phyloP scores from a whole-genome alignment of 2,329 filamentous ascomycete species.

The Fusarium heterosporum region DNA sequence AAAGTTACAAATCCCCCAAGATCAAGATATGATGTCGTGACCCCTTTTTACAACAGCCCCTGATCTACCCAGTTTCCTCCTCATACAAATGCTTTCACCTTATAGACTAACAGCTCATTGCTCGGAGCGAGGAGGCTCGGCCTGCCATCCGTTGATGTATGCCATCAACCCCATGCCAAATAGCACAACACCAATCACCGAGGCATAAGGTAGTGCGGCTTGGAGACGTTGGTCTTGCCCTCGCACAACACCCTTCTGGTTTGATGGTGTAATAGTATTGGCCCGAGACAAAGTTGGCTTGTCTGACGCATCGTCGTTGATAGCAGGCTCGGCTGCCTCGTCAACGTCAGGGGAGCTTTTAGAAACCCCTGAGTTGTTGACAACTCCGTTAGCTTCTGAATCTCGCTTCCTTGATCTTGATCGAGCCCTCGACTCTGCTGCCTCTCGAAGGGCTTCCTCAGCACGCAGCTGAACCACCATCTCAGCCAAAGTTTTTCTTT shows the following conservation, averaged over 20 bases:
- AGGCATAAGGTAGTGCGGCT: conserved; percentile 78
- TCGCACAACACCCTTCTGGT: conserved; percentile 55
- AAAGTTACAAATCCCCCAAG: conserved; percentile 43
- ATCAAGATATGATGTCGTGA: conserved; percentile 43
- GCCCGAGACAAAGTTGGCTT: conserved; percentile 60
- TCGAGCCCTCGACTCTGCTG: conserved; percentile 56
- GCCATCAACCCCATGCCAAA: conserved; percentile 87
- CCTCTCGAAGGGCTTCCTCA: conserved; percentile 64
- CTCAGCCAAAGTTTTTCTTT: conserved; percentile 81
- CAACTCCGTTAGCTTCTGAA: conserved; percentile 38
- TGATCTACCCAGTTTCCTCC: conserved; percentile 24
- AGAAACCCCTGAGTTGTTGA: conserved; percentile 36
- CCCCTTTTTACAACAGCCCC: conserved; percentile 26
- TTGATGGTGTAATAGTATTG: conserved; percentile 62
- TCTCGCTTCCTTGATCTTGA: conserved; percentile 53
- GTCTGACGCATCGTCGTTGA: conserved; percentile 53
- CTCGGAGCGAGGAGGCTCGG: conserved; percentile 50
- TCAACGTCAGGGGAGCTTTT: conserved; percentile 32
- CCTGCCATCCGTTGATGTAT: conserved; percentile 85
- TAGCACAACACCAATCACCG: conserved; percentile 84
- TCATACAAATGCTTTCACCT: conserved; percentile 33
- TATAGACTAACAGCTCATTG: conserved; percentile 45
- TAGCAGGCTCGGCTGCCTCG: conserved; percentile 34
- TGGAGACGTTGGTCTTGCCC: conserved; percentile 58
- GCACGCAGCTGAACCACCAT: conserved; percentile 88